Conservation (phyloP, 2,329 filamentous ascomycete species). For the Aspergillus tamarii region DNA sequence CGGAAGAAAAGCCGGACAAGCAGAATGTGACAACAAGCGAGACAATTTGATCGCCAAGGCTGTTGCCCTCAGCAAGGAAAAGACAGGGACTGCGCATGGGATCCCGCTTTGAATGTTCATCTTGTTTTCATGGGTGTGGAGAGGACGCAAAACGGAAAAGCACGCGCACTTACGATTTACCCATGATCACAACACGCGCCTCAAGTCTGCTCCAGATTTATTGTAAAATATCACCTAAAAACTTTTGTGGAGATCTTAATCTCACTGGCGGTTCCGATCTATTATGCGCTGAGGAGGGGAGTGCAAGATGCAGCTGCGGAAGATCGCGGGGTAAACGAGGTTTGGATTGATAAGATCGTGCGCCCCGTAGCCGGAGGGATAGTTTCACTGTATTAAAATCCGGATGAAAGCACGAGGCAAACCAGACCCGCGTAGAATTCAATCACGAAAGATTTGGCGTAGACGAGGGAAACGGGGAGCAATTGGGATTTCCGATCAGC, state of each 20-base stretch:
- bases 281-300: constrained; percentile 13
- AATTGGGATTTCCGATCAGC: background rate
- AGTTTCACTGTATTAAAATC: background rate
- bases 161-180: constrained; percentile 40
- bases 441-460: background rate
- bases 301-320: constrained; percentile 17
- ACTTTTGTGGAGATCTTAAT: too few species aligned
- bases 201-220: background rate
- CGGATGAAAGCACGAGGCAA: background rate
- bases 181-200: constrained; percentile 30
- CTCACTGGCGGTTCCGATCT: background rate
- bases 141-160: constrained; percentile 14
- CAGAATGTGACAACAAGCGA: background rate
- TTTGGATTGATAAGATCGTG: constrained; percentile 25
- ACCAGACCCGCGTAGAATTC: background rate
- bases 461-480: background rate
- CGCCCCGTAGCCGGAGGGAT: constrained; percentile 11
- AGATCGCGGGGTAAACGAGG: constrained; percentile 25
- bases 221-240: background rate
- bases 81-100: background rate
- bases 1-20: background rate
- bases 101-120: background rate
- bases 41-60: background rate
- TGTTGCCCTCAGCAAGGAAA: too few species aligned
- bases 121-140: background rate